Base-by-base conservation (phyloP, 805 yeast genomes). In the Debaryomyces prosopidis region DNA sequence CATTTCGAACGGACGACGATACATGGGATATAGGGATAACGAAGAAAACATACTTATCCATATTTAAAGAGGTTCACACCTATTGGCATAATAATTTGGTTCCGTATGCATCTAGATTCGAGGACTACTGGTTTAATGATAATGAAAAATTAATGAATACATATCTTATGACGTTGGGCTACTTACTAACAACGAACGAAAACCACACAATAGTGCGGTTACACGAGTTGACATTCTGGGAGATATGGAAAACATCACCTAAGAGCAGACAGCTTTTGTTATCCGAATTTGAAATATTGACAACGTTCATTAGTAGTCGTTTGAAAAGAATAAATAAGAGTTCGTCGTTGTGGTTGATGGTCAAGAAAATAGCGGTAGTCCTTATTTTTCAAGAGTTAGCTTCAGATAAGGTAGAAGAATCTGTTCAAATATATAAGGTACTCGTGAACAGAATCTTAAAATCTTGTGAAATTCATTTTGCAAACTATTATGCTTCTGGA, bases 121-220 rank as follows among this genome's bases (percentile, higher is more conserved):
- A 34, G 11, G 40, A 41, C 8, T 27, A 19, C 14, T 28, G 28
- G 14, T 3, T 43, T 1, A 11, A 30, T 3, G 35, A 41, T 3
- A 43, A 16, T 32, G 30, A 16, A 36, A 38, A 43, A 14, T 52
- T 51, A 12, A 41, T 48, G 49, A 46, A 54, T 6, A 10, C 55
- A 15, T 69, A 69, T 44, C 51, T 53, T 39, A 62, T 65, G 52
- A 64, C 73, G 0, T 39, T 68, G n/a, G 67, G 73, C 1, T 60
- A 59, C 37, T 48, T 72, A 34, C 36, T 64, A 14, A 70, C 75
- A 12, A 67, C 75, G 14, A 68, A 71, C 46, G 77, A 72, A 41
- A 60, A 69, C 50, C 68, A 66, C 43, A 60, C 66, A 14, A 52
- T 63, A 1, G 48, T 69, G 28, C 35, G 46, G 4, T 33, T 62